Percentiles rank a stretch among this genome's conserved stretches.
Evolutionary conservation across 1,139 yeast species (phyloP).

Genomic region (Lodderomyces theae): DNA sequence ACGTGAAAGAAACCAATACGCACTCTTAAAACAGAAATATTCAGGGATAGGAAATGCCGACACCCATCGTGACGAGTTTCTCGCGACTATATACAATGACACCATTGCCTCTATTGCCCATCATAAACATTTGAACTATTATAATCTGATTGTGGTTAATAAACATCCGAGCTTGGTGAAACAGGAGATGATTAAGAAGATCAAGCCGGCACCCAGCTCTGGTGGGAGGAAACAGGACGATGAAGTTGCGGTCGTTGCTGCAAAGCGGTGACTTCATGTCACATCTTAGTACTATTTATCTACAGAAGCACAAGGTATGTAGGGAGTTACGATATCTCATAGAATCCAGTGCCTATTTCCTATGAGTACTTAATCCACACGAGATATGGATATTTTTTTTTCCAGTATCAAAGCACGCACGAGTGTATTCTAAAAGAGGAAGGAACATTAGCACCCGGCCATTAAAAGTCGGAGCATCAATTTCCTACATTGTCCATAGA

Average conservation of each 20-base stretch:
- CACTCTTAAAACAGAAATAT: conserved; percentile 59
- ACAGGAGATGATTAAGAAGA: conserved; percentile 56
- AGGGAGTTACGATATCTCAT: too few relatives aligned
- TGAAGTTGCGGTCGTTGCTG: too few relatives aligned
- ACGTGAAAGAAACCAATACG: conserved; percentile 61
- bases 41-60: conserved; percentile 72
- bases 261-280: neutral
- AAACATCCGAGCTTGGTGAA: conserved; percentile 50
- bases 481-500: too few relatives aligned
- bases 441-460: too few relatives aligned
- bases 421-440: too few relatives aligned
- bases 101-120: conserved; percentile 68
- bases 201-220: conserved; percentile 28
- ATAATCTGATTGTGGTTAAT: conserved; percentile 61
- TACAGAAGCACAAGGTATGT: too few relatives aligned
- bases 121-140: conserved; percentile 64
- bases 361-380: too few relatives aligned
- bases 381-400: too few relatives aligned
- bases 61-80: conserved; percentile 49
- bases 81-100: conserved; percentile 65
- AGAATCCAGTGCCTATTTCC: too few relatives aligned
- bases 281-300: too few relatives aligned
- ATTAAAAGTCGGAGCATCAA: too few relatives aligned
- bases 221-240: neutral
- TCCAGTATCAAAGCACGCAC: too few relatives aligned